Conservation (phyloP, 1,139 yeast species). For the Arxiozyma slooffiae region DNA sequence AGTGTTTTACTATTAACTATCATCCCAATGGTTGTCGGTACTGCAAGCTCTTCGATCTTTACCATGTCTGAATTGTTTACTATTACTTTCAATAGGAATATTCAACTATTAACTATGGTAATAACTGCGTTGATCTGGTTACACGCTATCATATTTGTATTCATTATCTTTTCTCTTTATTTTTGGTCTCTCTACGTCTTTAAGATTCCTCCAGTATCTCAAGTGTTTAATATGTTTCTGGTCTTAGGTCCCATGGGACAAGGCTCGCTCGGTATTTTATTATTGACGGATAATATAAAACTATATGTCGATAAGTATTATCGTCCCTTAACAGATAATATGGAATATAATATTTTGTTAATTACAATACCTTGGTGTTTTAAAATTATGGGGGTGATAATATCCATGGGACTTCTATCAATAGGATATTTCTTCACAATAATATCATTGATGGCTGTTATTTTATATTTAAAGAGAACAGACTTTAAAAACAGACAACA, state of each 20-base stretch:
- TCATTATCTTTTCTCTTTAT: slow-evolving; percentile 47
- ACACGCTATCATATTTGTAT: slow-evolving; percentile 54
- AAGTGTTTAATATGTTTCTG: slow-evolving; percentile 46
- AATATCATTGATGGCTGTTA: slow-evolving; percentile 40
- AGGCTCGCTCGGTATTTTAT: slow-evolving; percentile 59
- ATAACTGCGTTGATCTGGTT: slow-evolving; percentile 50
- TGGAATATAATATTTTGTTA: no score
- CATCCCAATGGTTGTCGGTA: slow-evolving; percentile 65
- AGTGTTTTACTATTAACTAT: slow-evolving; percentile 47
- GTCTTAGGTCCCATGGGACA: slow-evolving; percentile 73
- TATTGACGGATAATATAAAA: slow-evolving; percentile 41
- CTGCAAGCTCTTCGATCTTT: slow-evolving; percentile 56
- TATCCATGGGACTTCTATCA: slow-evolving; percentile 55
- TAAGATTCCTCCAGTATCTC: slow-evolving; percentile 46
- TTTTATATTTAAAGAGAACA: slow-evolving; percentile 27
- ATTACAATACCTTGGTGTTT: background rate
- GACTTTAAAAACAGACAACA: background rate
- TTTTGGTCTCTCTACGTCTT: slow-evolving; percentile 47
- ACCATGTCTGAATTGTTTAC: slow-evolving; percentile 34
- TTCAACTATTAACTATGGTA: slow-evolving; percentile 39
- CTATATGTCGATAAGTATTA: background rate
- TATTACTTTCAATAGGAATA: slow-evolving; percentile 32
- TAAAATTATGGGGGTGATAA: background rate
- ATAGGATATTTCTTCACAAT: slow-evolving; percentile 58
- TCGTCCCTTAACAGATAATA: background rate